Conservation (phyloP, 192 early-diverging fungal species). For the Umbelopsis isabellina region DNA sequence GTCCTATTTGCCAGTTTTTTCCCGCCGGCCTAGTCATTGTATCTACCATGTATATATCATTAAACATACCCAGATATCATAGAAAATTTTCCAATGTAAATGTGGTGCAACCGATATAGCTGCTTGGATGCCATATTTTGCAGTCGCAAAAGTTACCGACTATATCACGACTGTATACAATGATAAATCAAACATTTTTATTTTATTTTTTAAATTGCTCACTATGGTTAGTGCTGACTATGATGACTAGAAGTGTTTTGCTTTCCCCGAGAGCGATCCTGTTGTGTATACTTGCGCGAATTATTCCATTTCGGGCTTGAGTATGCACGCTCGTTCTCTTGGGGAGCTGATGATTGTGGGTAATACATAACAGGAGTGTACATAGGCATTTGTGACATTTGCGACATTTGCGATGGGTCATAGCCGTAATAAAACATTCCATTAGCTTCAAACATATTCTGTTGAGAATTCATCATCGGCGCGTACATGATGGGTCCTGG, state of each 20-base stretch:
- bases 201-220: background rate
- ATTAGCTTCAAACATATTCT: slow-evolving; percentile 32
- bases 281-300: slow-evolving; percentile 14
- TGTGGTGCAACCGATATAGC: too few species aligned
- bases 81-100: too few species aligned
- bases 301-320: background rate
- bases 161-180: background rate
- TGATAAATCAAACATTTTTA: background rate
- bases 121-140: background rate
- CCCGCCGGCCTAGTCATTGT: slow-evolving; percentile 71
- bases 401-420: slow-evolving; percentile 24
- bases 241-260: background rate
- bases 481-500: slow-evolving; percentile 7
- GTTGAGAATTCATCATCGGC: slow-evolving; percentile 13
- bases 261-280: slow-evolving; percentile 5
- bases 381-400: background rate
- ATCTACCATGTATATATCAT: too few species aligned
- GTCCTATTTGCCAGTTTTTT: slow-evolving; percentile 88
- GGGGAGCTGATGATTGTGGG: background rate
- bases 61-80: too few species aligned
- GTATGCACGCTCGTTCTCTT: background rate
- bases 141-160: background rate
- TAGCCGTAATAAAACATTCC: slow-evolving; percentile 40
- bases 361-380: slow-evolving; percentile 17
- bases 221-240: background rate